Conservation (phyloP, 169 alveolate genomes). For the Plasmodium knowlesi region DNA sequence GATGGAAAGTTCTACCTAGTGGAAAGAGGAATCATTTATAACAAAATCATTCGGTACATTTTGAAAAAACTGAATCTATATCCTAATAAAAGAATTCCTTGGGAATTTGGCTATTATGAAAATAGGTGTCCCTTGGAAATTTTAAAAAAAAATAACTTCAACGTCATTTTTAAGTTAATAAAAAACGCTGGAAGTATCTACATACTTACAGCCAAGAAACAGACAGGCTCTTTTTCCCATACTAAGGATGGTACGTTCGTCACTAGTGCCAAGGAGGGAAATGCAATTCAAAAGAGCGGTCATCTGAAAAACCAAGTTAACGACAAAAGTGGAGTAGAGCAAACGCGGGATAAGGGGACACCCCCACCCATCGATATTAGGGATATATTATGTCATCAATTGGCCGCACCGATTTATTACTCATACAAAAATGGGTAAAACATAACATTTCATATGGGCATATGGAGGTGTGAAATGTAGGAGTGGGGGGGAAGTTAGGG, state of each 20-base stretch:
- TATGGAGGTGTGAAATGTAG: background rate
- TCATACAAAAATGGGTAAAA: background rate
- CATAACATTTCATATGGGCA: background rate
- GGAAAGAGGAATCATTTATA: slow-evolving; percentile 83
- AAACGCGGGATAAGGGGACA: background rate
- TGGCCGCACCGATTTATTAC: slow-evolving; percentile 4
- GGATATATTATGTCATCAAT: slow-evolving; percentile 8
- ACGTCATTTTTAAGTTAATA: slow-evolving; percentile 42
- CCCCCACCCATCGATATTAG: slow-evolving; percentile 4
- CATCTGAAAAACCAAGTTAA: background rate
- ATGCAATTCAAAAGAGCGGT: background rate
- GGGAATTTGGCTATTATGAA: slow-evolving; percentile 87
- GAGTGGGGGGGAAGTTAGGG: background rate
- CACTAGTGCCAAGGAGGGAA: background rate
- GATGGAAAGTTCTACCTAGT: slow-evolving; percentile 78
- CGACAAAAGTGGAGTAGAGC: background rate
- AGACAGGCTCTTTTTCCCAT: background rate
- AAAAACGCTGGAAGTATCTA: slow-evolving; percentile 74
- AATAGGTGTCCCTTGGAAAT: slow-evolving; percentile 80
- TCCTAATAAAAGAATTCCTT: slow-evolving; percentile 84
- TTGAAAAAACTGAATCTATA: slow-evolving; percentile 79
- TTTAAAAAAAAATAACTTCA: slow-evolving; percentile 57
- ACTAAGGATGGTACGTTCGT: background rate
- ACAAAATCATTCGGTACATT: slow-evolving; percentile 72
- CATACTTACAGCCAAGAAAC: slow-evolving; percentile 63